Conservation (phyloP, 192 early-diverging fungal genomes). For the Glomus cerebriforme region DNA sequence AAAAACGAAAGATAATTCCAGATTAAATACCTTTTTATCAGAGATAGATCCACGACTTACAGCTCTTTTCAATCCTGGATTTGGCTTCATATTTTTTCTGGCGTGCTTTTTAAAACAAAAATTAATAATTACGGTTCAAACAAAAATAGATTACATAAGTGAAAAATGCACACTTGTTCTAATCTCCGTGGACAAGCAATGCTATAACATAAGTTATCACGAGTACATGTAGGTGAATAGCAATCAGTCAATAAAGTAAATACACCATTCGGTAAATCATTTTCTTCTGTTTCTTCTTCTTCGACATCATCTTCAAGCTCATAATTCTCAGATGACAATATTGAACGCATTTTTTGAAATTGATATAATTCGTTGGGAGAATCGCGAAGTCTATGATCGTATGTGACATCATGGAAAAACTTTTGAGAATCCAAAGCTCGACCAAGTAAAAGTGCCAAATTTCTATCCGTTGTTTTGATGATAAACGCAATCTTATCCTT, state of each 20-base stretch:
- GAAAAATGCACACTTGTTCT: slow-evolving; percentile 55
- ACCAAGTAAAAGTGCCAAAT: slow-evolving; percentile 84
- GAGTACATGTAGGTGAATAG: slow-evolving; percentile 90
- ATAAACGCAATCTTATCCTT: slow-evolving; percentile 78
- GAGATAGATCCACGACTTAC: slow-evolving; percentile 45
- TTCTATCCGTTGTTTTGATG: slow-evolving; percentile 83
- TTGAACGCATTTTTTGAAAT: slow-evolving; percentile 57
- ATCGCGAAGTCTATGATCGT: slow-evolving; percentile 86
- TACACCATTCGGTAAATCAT: slow-evolving; percentile 74
- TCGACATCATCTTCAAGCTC: slow-evolving; percentile 23
- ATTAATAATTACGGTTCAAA: background rate
- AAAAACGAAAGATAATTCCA: background rate
- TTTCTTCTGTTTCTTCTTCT: slow-evolving; percentile 37
- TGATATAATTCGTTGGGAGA: slow-evolving; percentile 80
- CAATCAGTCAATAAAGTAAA: slow-evolving; percentile 90
- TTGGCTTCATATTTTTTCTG: slow-evolving; percentile 41
- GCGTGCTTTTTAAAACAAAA: slow-evolving; percentile 32
- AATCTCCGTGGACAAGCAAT: slow-evolving; percentile 80
- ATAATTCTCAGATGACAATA: slow-evolving; percentile 25
- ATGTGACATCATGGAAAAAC: slow-evolving; percentile 91
- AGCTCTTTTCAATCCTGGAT: slow-evolving; percentile 25
- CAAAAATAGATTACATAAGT: background rate
- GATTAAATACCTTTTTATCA: slow-evolving; percentile 38
- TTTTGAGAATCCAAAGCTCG: slow-evolving; percentile 87
- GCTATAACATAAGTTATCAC: slow-evolving; percentile 85